phyloP scores from a whole-genome alignment of 1,284 basidiomycete genomes.

The Microbotryomycetes sp. region DNA sequence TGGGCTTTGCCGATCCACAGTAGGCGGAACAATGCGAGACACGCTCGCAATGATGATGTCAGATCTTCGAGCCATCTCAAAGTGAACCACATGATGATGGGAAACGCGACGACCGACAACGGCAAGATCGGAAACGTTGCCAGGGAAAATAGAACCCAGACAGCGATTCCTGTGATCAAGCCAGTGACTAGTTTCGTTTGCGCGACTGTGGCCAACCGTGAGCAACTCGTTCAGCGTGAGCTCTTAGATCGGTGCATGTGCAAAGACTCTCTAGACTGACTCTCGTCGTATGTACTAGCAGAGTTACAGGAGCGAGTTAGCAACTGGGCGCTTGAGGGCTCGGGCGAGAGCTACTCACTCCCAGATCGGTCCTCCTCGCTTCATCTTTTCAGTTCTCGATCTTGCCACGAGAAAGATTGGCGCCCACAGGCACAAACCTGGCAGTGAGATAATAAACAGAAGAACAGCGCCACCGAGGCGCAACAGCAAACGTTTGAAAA shows the following conservation, averaged over 20 bases:
- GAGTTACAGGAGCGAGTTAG: not conserved
- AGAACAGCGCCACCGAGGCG: conserved; percentile 58
- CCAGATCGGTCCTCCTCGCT: conserved; percentile 28
- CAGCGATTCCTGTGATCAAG: conserved; percentile 57
- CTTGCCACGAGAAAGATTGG: conserved; percentile 63
- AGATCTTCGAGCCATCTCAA: conserved; percentile 79
- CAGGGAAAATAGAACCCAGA: conserved; percentile 46
- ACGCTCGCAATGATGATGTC: conserved; percentile 65
- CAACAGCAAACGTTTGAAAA: conserved; percentile 58
- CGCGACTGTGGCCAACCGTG: conserved; percentile 63
- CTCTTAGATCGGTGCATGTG: conserved; percentile 31
- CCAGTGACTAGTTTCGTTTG: conserved; percentile 81
- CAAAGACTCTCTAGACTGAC: too few relatives aligned
- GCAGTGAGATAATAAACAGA: conserved; percentile 63
- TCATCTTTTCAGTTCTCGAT: conserved; percentile 49
- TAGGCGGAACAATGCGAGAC: conserved; percentile 56
- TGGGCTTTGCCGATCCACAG: conserved; percentile 56
- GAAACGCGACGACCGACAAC: conserved; percentile 54
- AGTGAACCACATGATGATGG: conserved; percentile 74
- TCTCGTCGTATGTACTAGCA: not conserved
- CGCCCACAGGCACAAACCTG: conserved; percentile 74
- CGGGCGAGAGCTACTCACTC: conserved; percentile 26
- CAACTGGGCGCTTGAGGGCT: too few relatives aligned
- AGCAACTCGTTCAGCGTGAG: too few relatives aligned
- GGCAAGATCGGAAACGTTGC: conserved; percentile 50